Conservation (phyloP, 73 alveolate genomes). For the Blepharisma japonicum region DNA sequence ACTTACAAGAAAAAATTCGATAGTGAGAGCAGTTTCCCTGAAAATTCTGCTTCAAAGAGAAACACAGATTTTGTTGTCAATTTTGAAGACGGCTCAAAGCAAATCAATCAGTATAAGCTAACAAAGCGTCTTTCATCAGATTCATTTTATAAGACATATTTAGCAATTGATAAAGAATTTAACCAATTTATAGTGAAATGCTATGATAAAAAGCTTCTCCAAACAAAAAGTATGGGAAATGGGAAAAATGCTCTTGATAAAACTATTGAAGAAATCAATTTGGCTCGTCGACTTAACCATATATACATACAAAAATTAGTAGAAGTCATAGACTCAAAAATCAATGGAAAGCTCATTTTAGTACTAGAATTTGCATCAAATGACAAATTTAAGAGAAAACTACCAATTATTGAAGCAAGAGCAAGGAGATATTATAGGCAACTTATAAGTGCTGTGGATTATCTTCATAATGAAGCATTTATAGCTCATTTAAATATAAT, state of each 20-base stretch:
- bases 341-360: not conserved
- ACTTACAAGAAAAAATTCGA: too few species aligned
- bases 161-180: too few species aligned
- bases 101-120: too few species aligned
- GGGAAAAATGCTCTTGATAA: not conserved
- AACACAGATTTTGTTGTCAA: too few species aligned
- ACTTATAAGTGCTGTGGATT: conserved; percentile 28
- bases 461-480: conserved; percentile 35
- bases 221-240: not conserved
- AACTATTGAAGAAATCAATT: not conserved
- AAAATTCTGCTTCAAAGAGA: too few species aligned
- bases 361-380: not conserved
- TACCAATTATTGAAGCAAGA: not conserved
- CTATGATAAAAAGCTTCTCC: conserved; percentile 12
- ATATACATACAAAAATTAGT: not conserved
- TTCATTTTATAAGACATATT: too few species aligned
- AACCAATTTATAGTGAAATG: not conserved
- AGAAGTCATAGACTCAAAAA: not conserved
- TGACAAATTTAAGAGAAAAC: not conserved
- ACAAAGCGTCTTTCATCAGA: too few species aligned
- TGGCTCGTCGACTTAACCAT: not conserved
- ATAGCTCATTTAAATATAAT: conserved; percentile 67
- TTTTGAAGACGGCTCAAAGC: too few species aligned
- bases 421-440: conserved; percentile 1
- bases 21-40: too few species aligned